Evolutionary conservation across 345 rosid species (phyloP).

Genomic region (Aurinia saxatilis): DNA sequence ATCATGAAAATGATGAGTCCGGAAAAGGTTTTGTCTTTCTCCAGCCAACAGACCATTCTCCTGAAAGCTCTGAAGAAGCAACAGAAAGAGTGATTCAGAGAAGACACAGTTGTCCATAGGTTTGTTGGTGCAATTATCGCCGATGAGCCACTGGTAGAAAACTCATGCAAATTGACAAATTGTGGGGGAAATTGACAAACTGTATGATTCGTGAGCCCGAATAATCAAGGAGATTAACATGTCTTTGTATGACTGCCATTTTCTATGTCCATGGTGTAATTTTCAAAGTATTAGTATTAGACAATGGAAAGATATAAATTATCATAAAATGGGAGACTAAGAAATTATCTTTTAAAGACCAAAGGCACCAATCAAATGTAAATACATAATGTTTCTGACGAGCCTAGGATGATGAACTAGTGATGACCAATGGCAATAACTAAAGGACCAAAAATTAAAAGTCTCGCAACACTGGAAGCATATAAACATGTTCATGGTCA

Average conservation of each 20-base stretch:
- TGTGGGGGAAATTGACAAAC: slow-evolving; percentile 61
- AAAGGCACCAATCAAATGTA: too few relatives aligned
- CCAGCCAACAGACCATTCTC: slow-evolving; percentile 49
- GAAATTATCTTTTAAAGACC: too few relatives aligned
- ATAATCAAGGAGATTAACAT: background rate
- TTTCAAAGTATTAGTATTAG: background rate
- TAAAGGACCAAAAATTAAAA: too few relatives aligned
- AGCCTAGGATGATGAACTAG: background rate
- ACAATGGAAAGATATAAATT: too few relatives aligned
- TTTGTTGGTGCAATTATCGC: slow-evolving; percentile 78
- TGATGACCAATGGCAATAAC: background rate
- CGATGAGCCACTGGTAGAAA: slow-evolving; percentile 77
- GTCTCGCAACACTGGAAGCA: slow-evolving; percentile 43
- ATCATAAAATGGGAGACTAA: too few relatives aligned
- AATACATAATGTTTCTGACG: background rate
- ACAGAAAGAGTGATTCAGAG: slow-evolving; percentile 44
- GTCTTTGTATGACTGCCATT: slow-evolving; percentile 23
- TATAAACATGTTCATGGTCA: background rate
- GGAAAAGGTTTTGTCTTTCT: slow-evolving; percentile 54
- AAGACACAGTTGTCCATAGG: slow-evolving; percentile 76
- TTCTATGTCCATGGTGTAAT: slow-evolving; percentile 21
- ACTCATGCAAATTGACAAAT: slow-evolving; percentile 94
- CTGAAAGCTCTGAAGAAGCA: slow-evolving; percentile 46
- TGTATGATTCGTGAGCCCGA: slow-evolving; percentile 21
- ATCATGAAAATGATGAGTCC: slow-evolving; percentile 29